Percentiles rank a stretch among this genome's conserved stretches.
These are phyloP conservation scores for Trypanosomatidae sp. DNA, from an alignment of 208 protist species.

Conservation along the genomic window DNA sequence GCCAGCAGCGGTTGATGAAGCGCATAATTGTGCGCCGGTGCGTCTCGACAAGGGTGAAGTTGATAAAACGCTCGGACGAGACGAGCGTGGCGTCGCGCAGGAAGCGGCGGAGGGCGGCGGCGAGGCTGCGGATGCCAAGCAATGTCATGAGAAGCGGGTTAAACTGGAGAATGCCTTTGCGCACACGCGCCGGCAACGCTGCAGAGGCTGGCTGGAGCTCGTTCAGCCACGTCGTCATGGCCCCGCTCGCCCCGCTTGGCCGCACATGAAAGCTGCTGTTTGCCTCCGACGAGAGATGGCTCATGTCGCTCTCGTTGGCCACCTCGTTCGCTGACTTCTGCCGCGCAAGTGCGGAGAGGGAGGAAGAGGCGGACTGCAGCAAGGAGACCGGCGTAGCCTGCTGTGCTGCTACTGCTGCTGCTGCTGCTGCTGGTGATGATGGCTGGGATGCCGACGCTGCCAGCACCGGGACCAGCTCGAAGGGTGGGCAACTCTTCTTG, in stretches of 20 bases:
- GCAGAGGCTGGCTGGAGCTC: slow-evolving; percentile 48
- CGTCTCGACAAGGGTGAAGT: slow-evolving; percentile 47
- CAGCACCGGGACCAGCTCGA: background rate
- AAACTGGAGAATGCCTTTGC: slow-evolving; percentile 60
- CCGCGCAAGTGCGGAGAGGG: no score
- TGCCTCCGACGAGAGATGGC: slow-evolving; percentile 25
- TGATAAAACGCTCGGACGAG: slow-evolving; percentile 66
- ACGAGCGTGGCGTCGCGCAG: slow-evolving; percentile 72
- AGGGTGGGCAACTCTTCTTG: background rate
- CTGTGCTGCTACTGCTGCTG: no score
- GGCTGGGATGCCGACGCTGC: background rate
- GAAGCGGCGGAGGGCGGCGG: slow-evolving; percentile 64
- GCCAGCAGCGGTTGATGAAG: slow-evolving; percentile 67
- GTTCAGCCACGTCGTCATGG: slow-evolving; percentile 19
- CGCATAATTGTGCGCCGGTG: slow-evolving; percentile 55
- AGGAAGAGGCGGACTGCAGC: background rate
- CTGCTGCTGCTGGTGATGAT: no score
- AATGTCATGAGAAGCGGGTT: slow-evolving; percentile 63
- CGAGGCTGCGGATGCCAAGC: slow-evolving; percentile 67
- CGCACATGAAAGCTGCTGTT: no score
- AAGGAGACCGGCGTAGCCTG: background rate
- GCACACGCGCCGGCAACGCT: slow-evolving; percentile 48
- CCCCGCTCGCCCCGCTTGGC: no score
- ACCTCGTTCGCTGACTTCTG: no score
- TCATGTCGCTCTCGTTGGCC: slow-evolving; percentile 17